Base-by-base conservation (phyloP, 179 eudicot genomes). In the Monotropa hypopitys region DNA sequence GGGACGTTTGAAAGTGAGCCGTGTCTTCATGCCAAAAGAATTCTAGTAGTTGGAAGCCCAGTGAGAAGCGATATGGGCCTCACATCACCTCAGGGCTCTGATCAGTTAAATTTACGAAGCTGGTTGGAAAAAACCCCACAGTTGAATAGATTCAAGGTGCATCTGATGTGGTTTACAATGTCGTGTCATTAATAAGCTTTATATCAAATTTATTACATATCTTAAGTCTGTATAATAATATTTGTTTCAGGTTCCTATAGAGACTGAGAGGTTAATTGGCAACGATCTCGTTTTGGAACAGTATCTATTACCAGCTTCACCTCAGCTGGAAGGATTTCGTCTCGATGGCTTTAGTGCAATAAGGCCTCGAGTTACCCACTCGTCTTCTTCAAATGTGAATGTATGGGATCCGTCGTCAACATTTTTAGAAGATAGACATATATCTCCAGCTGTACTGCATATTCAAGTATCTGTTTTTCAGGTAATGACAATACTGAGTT, bases 301-400 rank as follows among this genome's bases (percentile, higher is more conserved):
- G 77, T 90, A 84, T 87, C 77, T 91, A 65, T 85, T 87, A 74
- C 97, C 97, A 56, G 89, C 86, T 75, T 92, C 97, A 45, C 96
- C 98, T n/a, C 76, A 82, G 84, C 78, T 94, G 81, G 94, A 97
- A 49, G 98, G 98, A 72, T 92, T 94, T 76, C 97, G 98, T 73
- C 84, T 94, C 65, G 98, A 94, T 85, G 89, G 90, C 73, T 88
- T 92, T 74, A 86, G 87, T 87, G 96, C 97, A 77, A 89, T 94
- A 59, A 90, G 84, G 82, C 94, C 96, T 79, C 92, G 97, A 77
- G 92, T 88, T 32, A 86, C 87, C 63, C 98, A 94, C 84, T 88
- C 97, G 63, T 94, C 98, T 68, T 84, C 80, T 68, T 79, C 91
- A 76, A 85, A 89, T 80, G 84, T 71, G 65, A 82, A 83, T 61